phyloP scores from a whole-genome alignment of 2,329 filamentous ascomycete genomes.

The Diplodia seriata region DNA sequence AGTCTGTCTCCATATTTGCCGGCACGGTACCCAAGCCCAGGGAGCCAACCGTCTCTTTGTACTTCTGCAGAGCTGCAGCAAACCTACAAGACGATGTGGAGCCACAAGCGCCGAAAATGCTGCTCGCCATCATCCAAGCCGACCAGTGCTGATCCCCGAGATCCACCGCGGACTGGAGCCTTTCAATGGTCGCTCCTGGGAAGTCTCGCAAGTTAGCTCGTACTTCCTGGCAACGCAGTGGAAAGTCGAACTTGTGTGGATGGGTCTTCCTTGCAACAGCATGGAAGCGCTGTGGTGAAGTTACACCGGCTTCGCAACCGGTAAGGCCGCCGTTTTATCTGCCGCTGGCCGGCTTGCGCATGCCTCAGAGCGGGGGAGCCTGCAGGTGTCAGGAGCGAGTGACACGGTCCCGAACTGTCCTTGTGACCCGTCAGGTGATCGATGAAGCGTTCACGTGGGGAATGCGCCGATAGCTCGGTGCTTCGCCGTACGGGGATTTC shows the following conservation, averaged over 20 bases:
- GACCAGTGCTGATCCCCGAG: not conserved
- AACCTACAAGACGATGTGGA: not conserved
- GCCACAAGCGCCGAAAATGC: not conserved
- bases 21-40: too few species aligned
- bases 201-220: too few species aligned
- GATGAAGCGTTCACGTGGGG: too few species aligned
- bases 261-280: not conserved
- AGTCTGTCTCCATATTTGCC: too few species aligned
- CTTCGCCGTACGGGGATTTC: too few species aligned
- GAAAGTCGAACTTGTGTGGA: too few species aligned
- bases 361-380: not conserved
- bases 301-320: not conserved
- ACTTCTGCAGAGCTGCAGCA: not conserved
- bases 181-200: not conserved
- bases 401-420: too few species aligned
- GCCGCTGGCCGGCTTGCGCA: not conserved
- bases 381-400: not conserved
- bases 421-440: not conserved
- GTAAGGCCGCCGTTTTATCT: not conserved
- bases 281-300: not conserved
- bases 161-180: not conserved
- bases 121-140: not conserved
- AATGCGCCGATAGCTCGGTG: too few species aligned
- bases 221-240: too few species aligned
- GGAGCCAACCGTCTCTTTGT: not conserved